Evolutionary conservation across 306 rosid genomes (phyloP).

Genomic region (Pueraria montana): DNA sequence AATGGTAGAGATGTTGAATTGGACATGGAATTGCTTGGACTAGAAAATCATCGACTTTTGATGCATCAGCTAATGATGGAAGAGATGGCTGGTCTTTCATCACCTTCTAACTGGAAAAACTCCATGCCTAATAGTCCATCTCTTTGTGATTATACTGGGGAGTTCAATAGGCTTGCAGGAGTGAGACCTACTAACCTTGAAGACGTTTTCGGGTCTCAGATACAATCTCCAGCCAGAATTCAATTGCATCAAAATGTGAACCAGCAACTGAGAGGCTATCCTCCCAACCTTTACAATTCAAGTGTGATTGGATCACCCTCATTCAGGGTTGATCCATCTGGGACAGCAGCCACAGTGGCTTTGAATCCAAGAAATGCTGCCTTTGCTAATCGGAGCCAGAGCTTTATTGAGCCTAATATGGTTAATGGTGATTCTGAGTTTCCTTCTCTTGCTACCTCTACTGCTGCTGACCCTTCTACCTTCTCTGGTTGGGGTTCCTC

Average conservation of each 20-base stretch:
- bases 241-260: conserved; percentile 63
- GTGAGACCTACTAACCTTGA: conserved; percentile 72
- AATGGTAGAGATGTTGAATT: conserved; percentile 67
- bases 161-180: conserved; percentile 61
- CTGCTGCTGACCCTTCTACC: conserved; percentile 48
- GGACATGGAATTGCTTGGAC: conserved; percentile 59
- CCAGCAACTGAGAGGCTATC: conserved; percentile 60
- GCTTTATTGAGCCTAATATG: conserved; percentile 67
- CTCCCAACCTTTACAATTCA: conserved; percentile 58
- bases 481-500: conserved; percentile 79
- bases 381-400: conserved; percentile 74
- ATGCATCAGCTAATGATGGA: conserved; percentile 64
- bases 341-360: conserved; percentile 47
- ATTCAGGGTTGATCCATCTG: conserved; percentile 51
- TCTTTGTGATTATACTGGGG: conserved; percentile 57
- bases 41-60: conserved; percentile 61
- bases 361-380: conserved; percentile 67
- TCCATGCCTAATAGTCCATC: conserved; percentile 56
- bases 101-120: conserved; percentile 70
- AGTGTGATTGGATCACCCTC: conserved; percentile 60
- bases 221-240: conserved; percentile 66
- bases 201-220: conserved; percentile 63
- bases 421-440: conserved; percentile 57
- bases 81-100: conserved; percentile 62
- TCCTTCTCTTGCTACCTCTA: conserved; percentile 57